A percentile compares a stretch with the other conserved stretches of the same genome.
Conservation (phyloP, 2,329 filamentous ascomycete genomes). For the Dactylonectria macrodidyma region DNA sequence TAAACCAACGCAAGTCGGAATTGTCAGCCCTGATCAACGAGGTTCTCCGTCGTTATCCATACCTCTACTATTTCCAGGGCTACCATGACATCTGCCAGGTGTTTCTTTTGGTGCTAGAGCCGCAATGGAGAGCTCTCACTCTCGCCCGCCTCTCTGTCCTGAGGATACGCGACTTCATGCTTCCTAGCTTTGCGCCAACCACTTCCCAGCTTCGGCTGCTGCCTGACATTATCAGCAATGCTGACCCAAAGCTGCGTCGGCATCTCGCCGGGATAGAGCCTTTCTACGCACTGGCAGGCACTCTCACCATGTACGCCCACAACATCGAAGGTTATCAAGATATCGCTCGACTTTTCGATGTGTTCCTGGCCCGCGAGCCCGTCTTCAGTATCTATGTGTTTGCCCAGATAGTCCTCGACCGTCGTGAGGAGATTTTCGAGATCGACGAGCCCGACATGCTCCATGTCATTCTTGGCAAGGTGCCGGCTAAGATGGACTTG, state of each 20-base stretch:
- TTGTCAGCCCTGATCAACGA: conserved; percentile 86
- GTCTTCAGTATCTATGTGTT: conserved; percentile 93
- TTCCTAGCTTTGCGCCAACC: conserved; percentile 86
- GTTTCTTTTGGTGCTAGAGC: conserved; percentile 86
- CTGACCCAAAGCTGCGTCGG: conserved; percentile 78
- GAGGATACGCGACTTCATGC: conserved; percentile 97
- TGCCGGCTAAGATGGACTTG: conserved; percentile 85
- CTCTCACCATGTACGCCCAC: conserved; percentile 95
- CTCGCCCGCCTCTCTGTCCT: conserved; percentile 89
- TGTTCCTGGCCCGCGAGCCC: conserved; percentile 88
- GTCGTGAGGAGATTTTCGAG: conserved; percentile 87
- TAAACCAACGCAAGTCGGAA: conserved; percentile 80
- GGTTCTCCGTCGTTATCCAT: conserved; percentile 84
- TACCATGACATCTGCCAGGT: conserved; percentile 99
- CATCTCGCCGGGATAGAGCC: conserved; percentile 87
- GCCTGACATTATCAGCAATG: conserved; percentile 81
- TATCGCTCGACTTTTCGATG: conserved; percentile 93
- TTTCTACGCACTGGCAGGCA: conserved; percentile 94
- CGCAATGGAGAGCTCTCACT: conserved; percentile 70
- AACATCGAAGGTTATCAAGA: conserved; percentile 92
- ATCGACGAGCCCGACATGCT: conserved; percentile 96
- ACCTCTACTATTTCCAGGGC: conserved; percentile 96
- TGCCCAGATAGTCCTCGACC: conserved; percentile 86
- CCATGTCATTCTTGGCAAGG: conserved; percentile 87
- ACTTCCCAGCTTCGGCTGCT: conserved; percentile 89